Conservation (phyloP, 352 stramenopile genomes). For the Globisporangium spiculum region DNA sequence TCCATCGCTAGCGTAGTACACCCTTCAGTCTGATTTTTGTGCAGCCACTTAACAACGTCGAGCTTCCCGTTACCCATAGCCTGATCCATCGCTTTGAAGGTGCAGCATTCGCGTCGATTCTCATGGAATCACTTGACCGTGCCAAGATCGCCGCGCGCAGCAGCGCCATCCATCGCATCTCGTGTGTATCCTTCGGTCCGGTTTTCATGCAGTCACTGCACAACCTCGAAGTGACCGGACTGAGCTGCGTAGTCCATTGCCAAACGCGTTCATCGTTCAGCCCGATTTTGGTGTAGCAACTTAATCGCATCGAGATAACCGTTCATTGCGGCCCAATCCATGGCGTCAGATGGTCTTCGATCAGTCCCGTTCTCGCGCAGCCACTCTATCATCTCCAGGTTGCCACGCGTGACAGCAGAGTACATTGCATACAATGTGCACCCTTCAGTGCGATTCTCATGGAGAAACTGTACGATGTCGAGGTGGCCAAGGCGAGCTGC, state of each 20-base stretch:
- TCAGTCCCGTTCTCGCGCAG: neutral
- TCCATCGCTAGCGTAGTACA: neutral
- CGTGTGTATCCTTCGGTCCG: neutral
- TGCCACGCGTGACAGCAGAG: neutral
- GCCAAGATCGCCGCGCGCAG: neutral
- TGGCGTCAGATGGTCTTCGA: neutral
- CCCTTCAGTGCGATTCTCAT: neutral
- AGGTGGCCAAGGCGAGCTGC: no score
- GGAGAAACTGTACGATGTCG: no score
- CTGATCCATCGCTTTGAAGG: neutral
- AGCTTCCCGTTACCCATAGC: no score
- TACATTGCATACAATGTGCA: neutral
- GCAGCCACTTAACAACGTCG: no score
- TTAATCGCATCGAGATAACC: neutral
- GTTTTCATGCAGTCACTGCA: neutral
- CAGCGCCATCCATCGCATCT: neutral
- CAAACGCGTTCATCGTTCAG: neutral
- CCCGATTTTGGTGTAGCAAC: neutral
- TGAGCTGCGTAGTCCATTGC: neutral
- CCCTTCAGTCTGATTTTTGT: no score
- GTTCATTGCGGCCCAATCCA: neutral
- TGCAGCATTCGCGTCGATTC: neutral
- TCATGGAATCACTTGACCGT: neutral
- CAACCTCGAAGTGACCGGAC: neutral
- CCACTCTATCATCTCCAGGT: neutral